Conservation (phyloP, 1,284 basidiomycete genomes). For the Sporisorium exsertum region DNA sequence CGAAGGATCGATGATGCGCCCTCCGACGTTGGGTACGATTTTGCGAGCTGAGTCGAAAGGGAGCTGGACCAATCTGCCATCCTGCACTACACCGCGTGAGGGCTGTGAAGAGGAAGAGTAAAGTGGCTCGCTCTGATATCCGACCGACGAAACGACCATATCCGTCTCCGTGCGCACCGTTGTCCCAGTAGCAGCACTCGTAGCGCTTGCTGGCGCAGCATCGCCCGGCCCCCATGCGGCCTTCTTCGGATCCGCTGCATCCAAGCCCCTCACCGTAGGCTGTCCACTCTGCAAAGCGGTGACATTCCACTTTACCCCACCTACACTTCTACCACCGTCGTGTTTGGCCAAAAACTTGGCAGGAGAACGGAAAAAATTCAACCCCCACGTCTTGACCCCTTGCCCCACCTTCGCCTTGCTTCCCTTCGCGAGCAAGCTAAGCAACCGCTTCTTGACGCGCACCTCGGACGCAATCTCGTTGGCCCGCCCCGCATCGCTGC, state of each 20-base stretch:
- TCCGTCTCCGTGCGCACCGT: slow-evolving; percentile 76
- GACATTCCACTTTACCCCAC: slow-evolving; percentile 54
- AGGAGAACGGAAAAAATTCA: slow-evolving; percentile 62
- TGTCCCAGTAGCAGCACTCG: slow-evolving; percentile 73
- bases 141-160: slow-evolving; percentile 87
- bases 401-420: slow-evolving; percentile 71
- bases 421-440: slow-evolving; percentile 78
- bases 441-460: slow-evolving; percentile 72
- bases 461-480: slow-evolving; percentile 50
- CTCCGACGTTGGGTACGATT: slow-evolving; percentile 56
- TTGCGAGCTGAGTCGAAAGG: slow-evolving; percentile 35
- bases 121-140: slow-evolving; percentile 81
- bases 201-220: slow-evolving; percentile 10
- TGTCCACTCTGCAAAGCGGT: slow-evolving; percentile 31
- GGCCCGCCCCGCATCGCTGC: slow-evolving; percentile 7
- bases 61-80: slow-evolving; percentile 18
- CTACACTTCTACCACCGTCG: slow-evolving; percentile 9
- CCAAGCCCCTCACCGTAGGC: slow-evolving; percentile 26
- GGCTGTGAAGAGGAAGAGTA: slow-evolving; percentile 3
- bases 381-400: slow-evolving; percentile 52
- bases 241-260: slow-evolving; percentile 34
- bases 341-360: slow-evolving; percentile 42
- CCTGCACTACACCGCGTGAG: not conserved
- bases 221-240: slow-evolving; percentile 29
- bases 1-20: slow-evolving; percentile 64